phyloP scores from a whole-genome alignment of 495 filamentous ascomycete genomes.

The Peziza echinospora region DNA sequence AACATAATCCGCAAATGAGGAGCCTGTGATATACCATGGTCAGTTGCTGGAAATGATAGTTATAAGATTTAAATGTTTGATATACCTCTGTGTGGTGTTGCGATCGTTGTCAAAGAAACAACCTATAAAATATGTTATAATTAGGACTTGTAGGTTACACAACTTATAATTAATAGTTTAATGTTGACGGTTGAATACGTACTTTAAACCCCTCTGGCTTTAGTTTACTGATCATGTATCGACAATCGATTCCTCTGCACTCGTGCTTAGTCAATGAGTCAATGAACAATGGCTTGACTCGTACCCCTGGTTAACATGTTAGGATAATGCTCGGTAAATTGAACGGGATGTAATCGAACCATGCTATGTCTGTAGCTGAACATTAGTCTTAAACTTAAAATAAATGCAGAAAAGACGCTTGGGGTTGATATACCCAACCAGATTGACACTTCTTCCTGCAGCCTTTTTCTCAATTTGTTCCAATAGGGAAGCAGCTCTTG shows the following conservation, averaged over 20 bases:
- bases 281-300: too few relatives aligned
- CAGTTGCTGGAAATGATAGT: neutral
- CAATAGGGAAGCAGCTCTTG: constrained; percentile 34
- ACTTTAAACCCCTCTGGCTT: constrained; percentile 45
- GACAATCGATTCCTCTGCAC: constrained; percentile 62
- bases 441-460: constrained; percentile 13
- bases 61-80: neutral
- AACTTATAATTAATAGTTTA: constrained; percentile 1
- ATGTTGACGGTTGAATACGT: constrained; percentile 2
- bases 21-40: constrained; percentile 25
- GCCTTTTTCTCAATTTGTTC: constrained; percentile 13
- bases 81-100: constrained; percentile 62
- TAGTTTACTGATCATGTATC: constrained; percentile 76
- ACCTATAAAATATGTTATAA: too few relatives aligned
- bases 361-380: constrained; percentile 57
- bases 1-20: constrained; percentile 66
- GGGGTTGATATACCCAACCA: constrained; percentile 14
- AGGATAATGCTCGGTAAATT: neutral
- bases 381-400: too few relatives aligned
- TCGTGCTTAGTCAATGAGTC: constrained; percentile 13
- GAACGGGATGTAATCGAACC: constrained; percentile 26
- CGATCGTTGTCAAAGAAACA: constrained; percentile 65
- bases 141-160: too few relatives aligned
- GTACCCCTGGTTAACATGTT: constrained; percentile 10
- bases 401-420: neutral